Evolutionary conservation across 2,329 filamentous ascomycete species (phyloP), one percentile per base, ranked within the genome.

Genomic region (Colletotrichum sidae): DNA sequence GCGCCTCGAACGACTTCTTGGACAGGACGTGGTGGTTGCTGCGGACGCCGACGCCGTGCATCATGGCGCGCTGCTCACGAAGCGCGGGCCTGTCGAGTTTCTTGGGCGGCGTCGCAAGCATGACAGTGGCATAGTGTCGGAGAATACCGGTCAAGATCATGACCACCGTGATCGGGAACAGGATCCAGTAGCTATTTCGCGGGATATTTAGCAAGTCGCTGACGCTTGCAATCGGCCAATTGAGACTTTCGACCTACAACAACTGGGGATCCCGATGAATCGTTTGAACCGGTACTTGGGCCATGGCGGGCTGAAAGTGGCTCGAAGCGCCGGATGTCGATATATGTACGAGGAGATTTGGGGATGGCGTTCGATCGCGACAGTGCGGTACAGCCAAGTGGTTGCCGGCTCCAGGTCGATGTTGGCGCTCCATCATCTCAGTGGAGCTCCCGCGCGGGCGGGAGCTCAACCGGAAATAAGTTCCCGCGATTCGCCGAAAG

Each of bases 211-310:
- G 38, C 45, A 35, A 41, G 45, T 70, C 67, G 50, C 52, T n/a
- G 17, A 5, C 39, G 15, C 55, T 45, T 4, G 49, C 57, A 71
- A 44, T 71, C 41, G 11, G 8, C 15, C 9, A 25, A 10, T 10
- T 12, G 42, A 68, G 66, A 41, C 17, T 59, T 15, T 60, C 71
- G 57, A 79, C 92, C 76, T 84, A 98, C 96, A 99, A 97, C 70
- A 99, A 86, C 81, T 97, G 94, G 75, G 96, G 95, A 91, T 99
- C 96, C 88, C 96, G 83, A 83, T 97, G 92, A 88, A 99, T 97
- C 84, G 94, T 96, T 85, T 99, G 96, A 72, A 93, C 90, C 70
- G 92, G 87, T 70, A 91, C 85, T 82, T 96, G 90, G 73, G 92
- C 91, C 95, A 98, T 98, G 56, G 47, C 78, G 69, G 69, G n/a